Conservation (phyloP, 352 stramenopile species). For the Pythium phragmiticola region DNA sequence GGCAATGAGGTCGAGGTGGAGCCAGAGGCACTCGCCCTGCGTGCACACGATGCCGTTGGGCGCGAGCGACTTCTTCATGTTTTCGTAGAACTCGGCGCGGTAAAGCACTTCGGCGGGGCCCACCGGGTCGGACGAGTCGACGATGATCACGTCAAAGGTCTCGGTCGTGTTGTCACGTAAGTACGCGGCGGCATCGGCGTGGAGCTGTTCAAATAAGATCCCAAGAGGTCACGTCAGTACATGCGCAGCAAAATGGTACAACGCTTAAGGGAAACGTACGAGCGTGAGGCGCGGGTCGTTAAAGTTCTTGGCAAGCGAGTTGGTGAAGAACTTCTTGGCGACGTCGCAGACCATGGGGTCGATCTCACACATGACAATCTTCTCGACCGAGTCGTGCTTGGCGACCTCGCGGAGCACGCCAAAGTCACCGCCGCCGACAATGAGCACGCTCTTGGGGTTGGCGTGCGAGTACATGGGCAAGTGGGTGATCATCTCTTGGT, state of each 20-base stretch:
- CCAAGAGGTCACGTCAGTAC: background rate
- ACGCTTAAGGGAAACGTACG: conserved; percentile 21
- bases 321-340: conserved; percentile 92
- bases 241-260: background rate
- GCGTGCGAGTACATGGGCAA: conserved; percentile 96
- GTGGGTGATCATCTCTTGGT: conserved; percentile 99
- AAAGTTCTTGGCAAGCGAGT: conserved; percentile 92
- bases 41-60: conserved; percentile 87
- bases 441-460: conserved; percentile 95
- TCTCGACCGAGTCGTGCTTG: conserved; percentile 93
- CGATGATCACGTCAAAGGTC: conserved; percentile 97
- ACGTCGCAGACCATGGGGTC: conserved; percentile 97
- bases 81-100: conserved; percentile 94
- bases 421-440: conserved; percentile 98
- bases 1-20: conserved; percentile 97
- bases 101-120: conserved; percentile 95
- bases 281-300: conserved; percentile 95
- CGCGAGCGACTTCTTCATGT: conserved; percentile 89
- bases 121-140: conserved; percentile 96
- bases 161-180: conserved; percentile 73
- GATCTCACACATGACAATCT: conserved; percentile 99
- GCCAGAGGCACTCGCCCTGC: conserved; percentile 97
- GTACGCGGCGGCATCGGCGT: conserved; percentile 91
- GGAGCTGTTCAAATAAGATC: conserved; percentile 33
- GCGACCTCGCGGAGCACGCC: conserved; percentile 96